Evolutionary conservation across 2,329 filamentous ascomycete genomes (phyloP).

Genomic region (Lachnellula suecica): DNA sequence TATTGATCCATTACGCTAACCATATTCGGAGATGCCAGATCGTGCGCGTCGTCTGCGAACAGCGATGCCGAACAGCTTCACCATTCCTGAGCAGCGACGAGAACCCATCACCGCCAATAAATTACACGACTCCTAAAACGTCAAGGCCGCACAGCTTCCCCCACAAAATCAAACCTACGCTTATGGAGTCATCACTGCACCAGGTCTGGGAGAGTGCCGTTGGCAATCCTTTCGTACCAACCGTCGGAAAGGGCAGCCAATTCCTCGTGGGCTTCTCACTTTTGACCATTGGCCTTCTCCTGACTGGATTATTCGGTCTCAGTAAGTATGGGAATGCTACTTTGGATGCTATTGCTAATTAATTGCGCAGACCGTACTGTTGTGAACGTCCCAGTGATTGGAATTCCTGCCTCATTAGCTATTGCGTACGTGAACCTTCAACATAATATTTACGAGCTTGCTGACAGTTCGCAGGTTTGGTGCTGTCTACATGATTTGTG

Average conservation of each 20-base stretch:
- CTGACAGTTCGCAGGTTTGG: constrained; percentile 64
- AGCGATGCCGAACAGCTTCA: not conserved
- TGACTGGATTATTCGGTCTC: constrained; percentile 80
- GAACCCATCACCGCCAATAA: no score
- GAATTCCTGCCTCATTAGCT: constrained; percentile 82
- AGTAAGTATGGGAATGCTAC: constrained; percentile 54
- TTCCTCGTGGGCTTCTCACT: constrained; percentile 79
- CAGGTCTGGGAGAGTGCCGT: constrained; percentile 93
- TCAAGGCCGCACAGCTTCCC: no score
- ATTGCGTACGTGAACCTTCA: constrained; percentile 69
- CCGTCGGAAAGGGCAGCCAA: constrained; percentile 78
- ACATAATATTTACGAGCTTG: not conserved
- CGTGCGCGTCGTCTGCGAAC: not conserved
- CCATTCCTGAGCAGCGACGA: not conserved
- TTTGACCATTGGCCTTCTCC: constrained; percentile 67
- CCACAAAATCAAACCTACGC: constrained; percentile 26
- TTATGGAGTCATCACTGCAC: constrained; percentile 79
- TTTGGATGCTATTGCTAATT: constrained; percentile 14
- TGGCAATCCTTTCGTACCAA: constrained; percentile 79
- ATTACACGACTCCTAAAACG: no score
- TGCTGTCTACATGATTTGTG: constrained; percentile 98
- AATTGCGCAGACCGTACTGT: constrained; percentile 71
- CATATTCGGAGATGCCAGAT: constrained; percentile 2
- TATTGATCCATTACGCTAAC: no score
- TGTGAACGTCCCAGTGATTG: constrained; percentile 72